phyloP scores from a whole-genome alignment of 2,329 filamentous ascomycete species.

The Pseudocercospora pini-densiflorae region DNA sequence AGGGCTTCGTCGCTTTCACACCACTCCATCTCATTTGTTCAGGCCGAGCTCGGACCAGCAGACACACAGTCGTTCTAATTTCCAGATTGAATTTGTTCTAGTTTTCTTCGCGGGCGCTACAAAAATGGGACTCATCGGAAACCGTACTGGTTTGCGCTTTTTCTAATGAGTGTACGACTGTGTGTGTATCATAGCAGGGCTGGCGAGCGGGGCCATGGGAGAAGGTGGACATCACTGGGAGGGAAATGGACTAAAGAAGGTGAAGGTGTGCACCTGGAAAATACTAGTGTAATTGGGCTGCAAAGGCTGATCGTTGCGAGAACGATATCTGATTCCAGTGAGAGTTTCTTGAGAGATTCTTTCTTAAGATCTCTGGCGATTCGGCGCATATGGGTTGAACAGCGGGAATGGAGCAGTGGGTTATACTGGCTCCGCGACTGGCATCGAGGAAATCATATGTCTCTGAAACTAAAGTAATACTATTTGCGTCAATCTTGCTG shows the following conservation, averaged over 20 bases:
- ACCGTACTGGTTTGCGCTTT: conserved; percentile 16
- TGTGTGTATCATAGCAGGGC: conserved; percentile 25
- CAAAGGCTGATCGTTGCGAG: conserved; percentile 6
- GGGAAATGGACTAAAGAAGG: background rate
- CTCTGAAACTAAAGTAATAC: conserved; percentile 7
- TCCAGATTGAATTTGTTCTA: conserved; percentile 16
- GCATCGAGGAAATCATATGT: conserved; percentile 12
- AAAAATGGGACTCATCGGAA: conserved; percentile 17
- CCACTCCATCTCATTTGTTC: conserved; percentile 28
- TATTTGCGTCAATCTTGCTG: conserved; percentile 6
- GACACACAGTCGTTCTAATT: conserved; percentile 23
- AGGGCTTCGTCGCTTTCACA: conserved; percentile 17
- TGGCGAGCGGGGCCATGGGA: conserved; percentile 6
- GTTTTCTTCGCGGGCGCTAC: conserved; percentile 13
- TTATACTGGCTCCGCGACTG: background rate
- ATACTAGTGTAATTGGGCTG: conserved; percentile 9
- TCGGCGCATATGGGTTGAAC: conserved; percentile 5
- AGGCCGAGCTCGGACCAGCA: conserved; percentile 19
- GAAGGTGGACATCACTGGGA: conserved; percentile 4
- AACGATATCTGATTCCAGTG: conserved; percentile 3
- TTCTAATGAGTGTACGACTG: conserved; percentile 27
- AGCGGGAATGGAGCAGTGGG: background rate
- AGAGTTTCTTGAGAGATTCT: background rate
- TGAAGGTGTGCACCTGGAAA: background rate
- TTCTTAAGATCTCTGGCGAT: conserved; percentile 1